These are phyloP conservation scores for Catharanthus roseus DNA, from an alignment of 257 asterid species.

Conservation along the genomic window DNA sequence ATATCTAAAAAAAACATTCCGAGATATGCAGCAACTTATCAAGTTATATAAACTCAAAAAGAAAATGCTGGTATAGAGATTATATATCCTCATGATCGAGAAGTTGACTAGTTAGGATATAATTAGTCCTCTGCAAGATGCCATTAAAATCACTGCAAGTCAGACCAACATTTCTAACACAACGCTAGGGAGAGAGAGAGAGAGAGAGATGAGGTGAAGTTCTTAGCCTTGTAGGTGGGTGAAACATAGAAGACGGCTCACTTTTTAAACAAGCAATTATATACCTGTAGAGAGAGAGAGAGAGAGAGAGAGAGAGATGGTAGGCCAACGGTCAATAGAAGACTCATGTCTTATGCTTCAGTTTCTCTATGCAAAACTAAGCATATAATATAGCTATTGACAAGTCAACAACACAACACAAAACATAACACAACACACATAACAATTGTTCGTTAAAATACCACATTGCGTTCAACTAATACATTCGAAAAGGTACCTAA, in stretches of 20 bases:
- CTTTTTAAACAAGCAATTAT: neutral
- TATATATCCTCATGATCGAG: neutral
- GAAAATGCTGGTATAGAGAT: neutral
- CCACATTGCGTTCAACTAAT: too few species aligned
- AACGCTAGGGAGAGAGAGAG: neutral
- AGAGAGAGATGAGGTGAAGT: neutral
- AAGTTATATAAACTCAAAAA: too few species aligned
- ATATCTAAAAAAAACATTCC: too few species aligned
- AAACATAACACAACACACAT: too few species aligned
- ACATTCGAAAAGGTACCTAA: too few species aligned
- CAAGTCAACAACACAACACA: slow-evolving; percentile 4
- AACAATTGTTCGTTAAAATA: too few species aligned
- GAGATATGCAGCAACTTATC: neutral
- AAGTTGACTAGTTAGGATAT: neutral
- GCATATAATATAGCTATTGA: neutral
- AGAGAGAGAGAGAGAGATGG: neutral
- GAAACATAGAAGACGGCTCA: neutral
- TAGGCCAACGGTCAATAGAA: slow-evolving; percentile 9
- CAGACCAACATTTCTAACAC: slow-evolving; percentile 5
- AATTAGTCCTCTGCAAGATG: neutral
- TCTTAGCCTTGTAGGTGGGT: slow-evolving; percentile 5
- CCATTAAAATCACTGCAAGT: neutral
- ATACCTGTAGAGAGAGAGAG: neutral
- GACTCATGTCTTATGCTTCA: neutral
- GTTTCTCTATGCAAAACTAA: neutral